A percentile compares a stretch with the other conserved stretches of the same genome.
Conservation (phyloP, 2,329 filamentous ascomycete species). For the Claviceps pusilla region DNA sequence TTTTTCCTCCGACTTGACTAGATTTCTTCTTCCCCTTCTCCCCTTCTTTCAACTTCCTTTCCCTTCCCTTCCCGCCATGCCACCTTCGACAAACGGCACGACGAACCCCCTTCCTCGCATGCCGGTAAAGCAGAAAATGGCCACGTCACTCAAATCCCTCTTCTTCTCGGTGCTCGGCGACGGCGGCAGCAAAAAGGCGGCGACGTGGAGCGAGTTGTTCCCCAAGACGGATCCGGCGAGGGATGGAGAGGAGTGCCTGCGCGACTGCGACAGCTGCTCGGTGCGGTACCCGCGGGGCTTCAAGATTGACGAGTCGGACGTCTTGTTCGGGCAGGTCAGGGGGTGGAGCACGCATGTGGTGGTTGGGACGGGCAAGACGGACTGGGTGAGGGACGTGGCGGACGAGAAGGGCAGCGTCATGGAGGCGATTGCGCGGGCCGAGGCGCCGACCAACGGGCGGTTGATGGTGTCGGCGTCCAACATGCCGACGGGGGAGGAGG, state of each 20-base stretch:
- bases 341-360: conserved; percentile 81
- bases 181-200: conserved; percentile 9
- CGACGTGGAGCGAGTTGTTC: conserved; percentile 44
- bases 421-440: conserved; percentile 50
- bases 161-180: conserved; percentile 17
- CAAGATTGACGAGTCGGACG: conserved; percentile 61
- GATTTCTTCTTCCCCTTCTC: not conserved
- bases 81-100: not conserved
- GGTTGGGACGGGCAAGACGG: conserved; percentile 87
- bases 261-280: conserved; percentile 71
- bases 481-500: conserved; percentile 41
- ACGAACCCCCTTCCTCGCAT: conserved; percentile 3
- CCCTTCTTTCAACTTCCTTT: not conserved
- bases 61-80: not conserved
- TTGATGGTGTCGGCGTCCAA: conserved; percentile 88
- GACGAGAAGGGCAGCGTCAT: conserved; percentile 80
- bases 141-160: conserved; percentile 22
- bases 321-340: conserved; percentile 71
- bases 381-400: conserved; percentile 81
- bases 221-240: conserved; percentile 55
- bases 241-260: conserved; percentile 79
- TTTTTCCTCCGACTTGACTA: not conserved
- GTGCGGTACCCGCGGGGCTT: conserved; percentile 58
- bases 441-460: conserved; percentile 51
- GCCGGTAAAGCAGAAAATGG: conserved; percentile 26